Base-by-base conservation (phyloP, 1,139 yeast genomes). In the Eremothecium sinecaudum region DNA sequence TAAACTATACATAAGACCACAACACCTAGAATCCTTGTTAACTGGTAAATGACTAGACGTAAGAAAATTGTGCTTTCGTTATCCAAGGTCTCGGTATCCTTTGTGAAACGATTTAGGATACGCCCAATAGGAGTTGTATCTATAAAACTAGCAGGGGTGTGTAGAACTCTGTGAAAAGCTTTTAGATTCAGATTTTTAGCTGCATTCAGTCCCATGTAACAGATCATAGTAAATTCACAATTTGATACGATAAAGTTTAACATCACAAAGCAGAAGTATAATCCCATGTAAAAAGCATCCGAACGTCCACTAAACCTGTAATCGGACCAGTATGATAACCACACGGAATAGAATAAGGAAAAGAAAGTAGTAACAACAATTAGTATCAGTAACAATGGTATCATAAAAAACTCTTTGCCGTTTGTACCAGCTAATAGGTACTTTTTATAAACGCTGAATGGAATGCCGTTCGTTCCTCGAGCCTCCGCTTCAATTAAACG, bases 51-150 rank as follows among this genome's bases (percentile, higher is more conserved):
- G 37, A 72, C 59, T 40, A 75, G 50, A 48, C 81, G 65, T 32
- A 72, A 44, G 51, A 72, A 75, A 44, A 75, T 79, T 27, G 77
- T 71, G 37, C 77, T 63, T 48, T 79, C 84, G 51, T 79, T 80
- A 54, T 84, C 95, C 47, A 83, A 62, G 21, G 78, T 76, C 52
- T 83, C 93, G 0, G 92, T 79, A 56, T 84, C 95, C 50, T 81
- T 83, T 5, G 97, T 84, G 56, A 90, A 90, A 56, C 98, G 69
- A 66, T 92, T 92, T 59, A 90, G 67, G 40, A 92, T 75, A 59
- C 98, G 73, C 23, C 99, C 98, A 44, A 90, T 73, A 33, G 98
- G 99, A 0, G 97, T 90, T 0, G 96, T 86, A 61, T 92, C 98
- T 53, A 92, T 90, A 58, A 92, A 90, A 24, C 84, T 72, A 98